phyloP scores from a whole-genome alignment of 192 early-diverging fungal genomes.

The Physocladia obscura region DNA sequence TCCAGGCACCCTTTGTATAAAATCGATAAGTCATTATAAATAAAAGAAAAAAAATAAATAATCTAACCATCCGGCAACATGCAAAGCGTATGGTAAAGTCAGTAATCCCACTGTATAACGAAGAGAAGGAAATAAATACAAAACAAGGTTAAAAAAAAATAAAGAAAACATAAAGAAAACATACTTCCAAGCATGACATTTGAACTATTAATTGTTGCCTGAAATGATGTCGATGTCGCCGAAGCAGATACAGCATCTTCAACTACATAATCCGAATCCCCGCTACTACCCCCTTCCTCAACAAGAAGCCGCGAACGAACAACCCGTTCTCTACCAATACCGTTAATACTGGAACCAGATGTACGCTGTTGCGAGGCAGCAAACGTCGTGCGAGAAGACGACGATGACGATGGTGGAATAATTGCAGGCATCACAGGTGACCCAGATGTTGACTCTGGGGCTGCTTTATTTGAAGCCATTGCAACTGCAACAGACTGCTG shows the following conservation, averaged over 20 bases:
- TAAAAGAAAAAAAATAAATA: conserved; percentile 2
- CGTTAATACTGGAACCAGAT: no score
- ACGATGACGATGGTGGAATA: no score
- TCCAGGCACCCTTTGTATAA: conserved; percentile 50
- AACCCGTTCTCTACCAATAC: no score
- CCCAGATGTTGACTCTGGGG: no score
- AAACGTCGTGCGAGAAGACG: no score
- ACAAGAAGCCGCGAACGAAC: no score
- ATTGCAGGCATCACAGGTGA: no score
- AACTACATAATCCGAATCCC: no score
- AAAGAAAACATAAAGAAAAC: not conserved
- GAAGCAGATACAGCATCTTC: not conserved
- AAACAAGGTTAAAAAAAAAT: not conserved
- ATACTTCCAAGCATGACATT: conserved; percentile 33
- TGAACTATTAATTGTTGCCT: conserved; percentile 17
- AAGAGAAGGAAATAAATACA: not conserved
- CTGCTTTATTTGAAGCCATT: no score
- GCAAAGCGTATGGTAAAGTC: conserved; percentile 59
- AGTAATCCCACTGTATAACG: conserved; percentile 57
- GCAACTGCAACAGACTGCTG: no score
- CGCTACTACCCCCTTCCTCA: no score
- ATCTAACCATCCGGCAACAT: conserved; percentile 55
- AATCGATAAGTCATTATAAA: not conserved
- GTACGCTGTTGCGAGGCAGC: no score
- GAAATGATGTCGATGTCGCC: conserved; percentile 13